A percentile compares a stretch with the other conserved stretches of the same genome.
Conservation (phyloP, 192 early-diverging fungal genomes). For the Coemansia sp. region DNA sequence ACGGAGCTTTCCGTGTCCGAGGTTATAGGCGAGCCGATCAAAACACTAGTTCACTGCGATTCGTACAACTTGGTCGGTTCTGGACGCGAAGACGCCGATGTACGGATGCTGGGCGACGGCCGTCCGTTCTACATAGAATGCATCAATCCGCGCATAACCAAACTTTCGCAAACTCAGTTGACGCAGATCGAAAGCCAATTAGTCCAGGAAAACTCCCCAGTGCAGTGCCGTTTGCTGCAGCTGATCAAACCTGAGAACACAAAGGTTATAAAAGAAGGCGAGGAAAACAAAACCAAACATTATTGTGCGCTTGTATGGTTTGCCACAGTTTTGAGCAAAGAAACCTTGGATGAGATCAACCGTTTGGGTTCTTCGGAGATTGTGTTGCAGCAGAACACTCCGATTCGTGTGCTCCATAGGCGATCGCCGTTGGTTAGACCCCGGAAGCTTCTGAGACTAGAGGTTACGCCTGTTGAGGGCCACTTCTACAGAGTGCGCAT, state of each 20-base stretch:
- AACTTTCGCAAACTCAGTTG: constrained; percentile 38
- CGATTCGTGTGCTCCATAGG: constrained; percentile 72
- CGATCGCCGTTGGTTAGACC: constrained; percentile 62
- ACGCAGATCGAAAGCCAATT: constrained; percentile 51
- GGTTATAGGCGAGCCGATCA: constrained; percentile 62
- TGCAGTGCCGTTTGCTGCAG: constrained; percentile 58
- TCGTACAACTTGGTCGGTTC: constrained; percentile 78
- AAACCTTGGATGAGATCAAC: constrained; percentile 60
- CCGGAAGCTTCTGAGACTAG: constrained; percentile 56
- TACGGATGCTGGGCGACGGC: constrained; percentile 90
- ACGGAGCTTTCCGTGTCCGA: constrained; percentile 81
- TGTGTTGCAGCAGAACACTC: constrained; percentile 66
- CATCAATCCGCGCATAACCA: constrained; percentile 68
- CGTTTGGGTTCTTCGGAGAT: constrained; percentile 48
- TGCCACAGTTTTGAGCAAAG: constrained; percentile 54
- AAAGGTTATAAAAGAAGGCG: constrained; percentile 69
- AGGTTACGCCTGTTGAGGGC: constrained; percentile 52
- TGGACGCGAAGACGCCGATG: constrained; percentile 92
- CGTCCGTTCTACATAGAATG: constrained; percentile 91
- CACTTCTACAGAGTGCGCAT: constrained; percentile 65
- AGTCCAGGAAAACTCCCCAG: constrained; percentile 49
- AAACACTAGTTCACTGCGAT: constrained; percentile 59
- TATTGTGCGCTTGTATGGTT: constrained; percentile 74
- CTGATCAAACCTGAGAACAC: constrained; percentile 57
- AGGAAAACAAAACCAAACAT: constrained; percentile 71